These are phyloP conservation scores for Aspergillus sclerotioniger DNA, from an alignment of 495 filamentous ascomycete species.

Conservation along the genomic window DNA sequence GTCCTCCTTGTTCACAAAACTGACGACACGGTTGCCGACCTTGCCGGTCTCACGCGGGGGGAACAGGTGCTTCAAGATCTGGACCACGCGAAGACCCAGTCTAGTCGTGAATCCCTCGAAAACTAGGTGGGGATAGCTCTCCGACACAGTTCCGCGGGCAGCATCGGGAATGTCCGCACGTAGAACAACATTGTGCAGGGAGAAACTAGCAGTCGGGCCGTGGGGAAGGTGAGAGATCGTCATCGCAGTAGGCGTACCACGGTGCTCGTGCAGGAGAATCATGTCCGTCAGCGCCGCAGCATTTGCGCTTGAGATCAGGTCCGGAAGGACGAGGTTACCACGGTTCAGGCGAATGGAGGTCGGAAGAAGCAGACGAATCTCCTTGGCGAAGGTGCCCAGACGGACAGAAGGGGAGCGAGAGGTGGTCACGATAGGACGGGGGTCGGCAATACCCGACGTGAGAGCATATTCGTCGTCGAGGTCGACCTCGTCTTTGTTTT, in stretches of 20 bases:
- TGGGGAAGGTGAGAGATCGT: slow-evolving; percentile 91
- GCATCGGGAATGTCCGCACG: slow-evolving; percentile 90
- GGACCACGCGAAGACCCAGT: slow-evolving; percentile 80
- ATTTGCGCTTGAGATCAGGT: slow-evolving; percentile 77
- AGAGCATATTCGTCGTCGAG: slow-evolving; percentile 96
- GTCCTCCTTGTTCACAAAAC: slow-evolving; percentile 93
- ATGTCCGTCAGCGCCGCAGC: slow-evolving; percentile 78
- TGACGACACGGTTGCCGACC: slow-evolving; percentile 84
- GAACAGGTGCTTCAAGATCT: slow-evolving; percentile 92
- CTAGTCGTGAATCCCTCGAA: slow-evolving; percentile 89
- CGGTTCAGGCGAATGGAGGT: slow-evolving; percentile 89
- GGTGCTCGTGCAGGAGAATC: slow-evolving; percentile 88
- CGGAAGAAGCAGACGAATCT: slow-evolving; percentile 86
- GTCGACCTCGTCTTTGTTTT: slow-evolving; percentile 52
- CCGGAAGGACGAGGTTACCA: slow-evolving; percentile 83
- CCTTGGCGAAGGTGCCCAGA: slow-evolving; percentile 88
- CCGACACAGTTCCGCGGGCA: slow-evolving; percentile 83
- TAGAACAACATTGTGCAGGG: slow-evolving; percentile 90
- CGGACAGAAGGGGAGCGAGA: slow-evolving; percentile 83
- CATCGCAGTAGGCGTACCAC: slow-evolving; percentile 86
- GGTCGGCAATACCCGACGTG: slow-evolving; percentile 80
- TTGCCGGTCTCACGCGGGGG: slow-evolving; percentile 82
- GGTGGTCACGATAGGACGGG: slow-evolving; percentile 87
- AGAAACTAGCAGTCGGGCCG: slow-evolving; percentile 88
- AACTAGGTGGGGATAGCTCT: slow-evolving; percentile 91